A percentile compares a stretch with the other conserved stretches of the same genome.
Evolutionary conservation across 441 rosid species (phyloP).

Genomic region (Eruca vesicaria): DNA sequence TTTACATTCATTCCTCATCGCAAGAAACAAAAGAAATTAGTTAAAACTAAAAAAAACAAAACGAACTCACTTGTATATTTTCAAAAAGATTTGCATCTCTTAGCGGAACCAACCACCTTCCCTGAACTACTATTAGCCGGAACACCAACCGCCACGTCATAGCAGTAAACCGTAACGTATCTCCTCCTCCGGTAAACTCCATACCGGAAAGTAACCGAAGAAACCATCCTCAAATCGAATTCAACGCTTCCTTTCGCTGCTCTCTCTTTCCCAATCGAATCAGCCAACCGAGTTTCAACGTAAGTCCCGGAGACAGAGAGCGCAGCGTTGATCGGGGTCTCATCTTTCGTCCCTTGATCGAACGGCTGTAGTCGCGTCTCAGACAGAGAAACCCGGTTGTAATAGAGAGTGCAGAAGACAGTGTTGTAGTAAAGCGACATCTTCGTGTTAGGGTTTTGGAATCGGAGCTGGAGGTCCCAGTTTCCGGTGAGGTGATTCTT

Average conservation of each 20-base stretch:
- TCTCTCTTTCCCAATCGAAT: constrained; percentile 43
- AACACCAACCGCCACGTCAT: constrained; percentile 37
- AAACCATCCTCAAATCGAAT: constrained; percentile 50
- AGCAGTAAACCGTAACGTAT: constrained; percentile 48
- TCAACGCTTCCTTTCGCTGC: constrained; percentile 33
- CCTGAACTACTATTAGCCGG: constrained; percentile 45
- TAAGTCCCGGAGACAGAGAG: constrained; percentile 47
- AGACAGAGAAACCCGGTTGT: constrained; percentile 35
- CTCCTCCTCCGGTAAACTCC: constrained; percentile 55
- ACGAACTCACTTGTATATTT: background rate
- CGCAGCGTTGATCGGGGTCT: constrained; percentile 39
- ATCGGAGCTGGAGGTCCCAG: constrained; percentile 55
- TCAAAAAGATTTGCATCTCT: constrained; percentile 45
- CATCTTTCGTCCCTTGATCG: constrained; percentile 48
- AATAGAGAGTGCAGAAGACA: constrained; percentile 28
- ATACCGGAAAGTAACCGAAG: constrained; percentile 46
- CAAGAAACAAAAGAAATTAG: background rate
- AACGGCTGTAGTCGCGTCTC: constrained; percentile 56
- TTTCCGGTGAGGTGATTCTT: constrained; percentile 41
- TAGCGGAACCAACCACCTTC: constrained; percentile 46
- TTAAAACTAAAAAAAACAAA: background rate
- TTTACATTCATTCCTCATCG: background rate
- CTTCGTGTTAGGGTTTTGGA: constrained; percentile 80
- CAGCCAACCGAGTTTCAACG: constrained; percentile 30
- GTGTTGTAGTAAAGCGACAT: constrained; percentile 48